Evolutionary conservation across 2,329 filamentous ascomycete genomes (phyloP).

Genomic region (Verticillium dahliae): DNA sequence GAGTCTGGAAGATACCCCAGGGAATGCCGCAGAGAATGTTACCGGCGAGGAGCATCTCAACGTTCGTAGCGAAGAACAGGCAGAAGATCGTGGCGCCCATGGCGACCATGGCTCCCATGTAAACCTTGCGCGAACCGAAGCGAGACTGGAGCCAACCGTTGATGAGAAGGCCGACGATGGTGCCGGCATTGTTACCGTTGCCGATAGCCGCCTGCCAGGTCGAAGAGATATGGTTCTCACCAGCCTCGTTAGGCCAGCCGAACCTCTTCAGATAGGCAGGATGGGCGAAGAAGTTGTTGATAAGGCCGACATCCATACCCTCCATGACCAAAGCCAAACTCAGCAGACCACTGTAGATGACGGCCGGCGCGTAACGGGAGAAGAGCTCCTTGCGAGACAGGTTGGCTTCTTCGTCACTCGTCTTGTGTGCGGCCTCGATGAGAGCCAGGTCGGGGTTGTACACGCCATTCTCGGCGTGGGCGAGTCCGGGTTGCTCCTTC

Average conservation of each 20-base stretch:
- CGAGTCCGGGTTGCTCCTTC: conserved; percentile 4
- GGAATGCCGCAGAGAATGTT: conserved; percentile 19
- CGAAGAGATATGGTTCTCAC: conserved; percentile 30
- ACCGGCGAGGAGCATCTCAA: conserved; percentile 23
- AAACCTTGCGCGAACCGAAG: conserved; percentile 26
- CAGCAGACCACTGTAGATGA: conserved; percentile 19
- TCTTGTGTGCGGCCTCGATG: conserved; percentile 23
- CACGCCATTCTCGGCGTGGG: conserved; percentile 15
- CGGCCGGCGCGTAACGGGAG: conserved; percentile 20
- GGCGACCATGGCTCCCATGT: conserved; percentile 26
- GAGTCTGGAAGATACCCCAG: conserved; percentile 24
- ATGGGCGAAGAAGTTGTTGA: conserved; percentile 31
- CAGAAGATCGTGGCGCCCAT: conserved; percentile 29
- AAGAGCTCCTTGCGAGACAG: conserved; percentile 24
- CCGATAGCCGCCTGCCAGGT: conserved; percentile 36
- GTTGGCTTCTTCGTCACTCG: conserved; percentile 19
- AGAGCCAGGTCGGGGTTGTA: conserved; percentile 19
- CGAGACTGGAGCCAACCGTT: conserved; percentile 30
- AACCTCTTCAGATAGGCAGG: conserved; percentile 22
- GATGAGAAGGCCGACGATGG: conserved; percentile 34
- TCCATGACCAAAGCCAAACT: conserved; percentile 24
- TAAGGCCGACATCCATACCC: conserved; percentile 28
- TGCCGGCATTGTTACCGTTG: conserved; percentile 31
- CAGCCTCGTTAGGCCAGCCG: conserved; percentile 21
- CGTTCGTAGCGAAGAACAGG: conserved; percentile 26